Base-by-base conservation (phyloP, 2,329 filamentous ascomycete species). In the Fusarium luffae region DNA sequence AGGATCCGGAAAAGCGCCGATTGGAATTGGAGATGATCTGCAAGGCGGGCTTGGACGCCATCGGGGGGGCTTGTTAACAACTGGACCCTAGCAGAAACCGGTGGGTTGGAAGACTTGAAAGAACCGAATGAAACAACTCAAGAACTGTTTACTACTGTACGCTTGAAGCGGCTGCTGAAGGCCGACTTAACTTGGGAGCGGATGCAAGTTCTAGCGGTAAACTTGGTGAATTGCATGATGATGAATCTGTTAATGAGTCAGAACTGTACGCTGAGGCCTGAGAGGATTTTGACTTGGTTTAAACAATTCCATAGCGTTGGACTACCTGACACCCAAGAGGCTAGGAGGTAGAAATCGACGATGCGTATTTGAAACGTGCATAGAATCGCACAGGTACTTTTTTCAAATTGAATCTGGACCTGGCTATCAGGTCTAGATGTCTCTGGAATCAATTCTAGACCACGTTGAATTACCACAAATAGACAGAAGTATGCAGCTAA, bases 11-110 rank as follows among this genome's bases (percentile, higher is more conserved):
- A 75, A 75, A 69, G 76, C 68, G 75, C 63, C 73, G 75, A 76
- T 78, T 67, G 58, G 62, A 75, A 73, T 68, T 72, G 74, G 76
- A 77, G 69, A 76, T 74, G 76, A 78, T 78, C 76, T 74, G 67
- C 75, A 55, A 63, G 49, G 60, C 59, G 51, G 65, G 65, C 51
- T 71, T 54, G 51, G 66, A 52, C 56, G 59, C 66, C 55, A 72
- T 64, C 54, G 49, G 41, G 61, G 54, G 61, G 54, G 58, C 68
- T 63, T 60, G 61, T 54, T 54, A 66, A 51, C 58, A 61, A 74
- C 64, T 73, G 63, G 70, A 57, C 55, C 66, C 57, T 47, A 34
- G 49, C 41, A 63, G 34, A 58, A 68, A 68, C 69, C 59, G 50
- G 63, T 61, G 48, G 40, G 50, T 58, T 66, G 55, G 60, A 54